These are phyloP conservation scores for Monascus ruber DNA, from an alignment of 2,329 filamentous ascomycete species.

Conservation along the genomic window DNA sequence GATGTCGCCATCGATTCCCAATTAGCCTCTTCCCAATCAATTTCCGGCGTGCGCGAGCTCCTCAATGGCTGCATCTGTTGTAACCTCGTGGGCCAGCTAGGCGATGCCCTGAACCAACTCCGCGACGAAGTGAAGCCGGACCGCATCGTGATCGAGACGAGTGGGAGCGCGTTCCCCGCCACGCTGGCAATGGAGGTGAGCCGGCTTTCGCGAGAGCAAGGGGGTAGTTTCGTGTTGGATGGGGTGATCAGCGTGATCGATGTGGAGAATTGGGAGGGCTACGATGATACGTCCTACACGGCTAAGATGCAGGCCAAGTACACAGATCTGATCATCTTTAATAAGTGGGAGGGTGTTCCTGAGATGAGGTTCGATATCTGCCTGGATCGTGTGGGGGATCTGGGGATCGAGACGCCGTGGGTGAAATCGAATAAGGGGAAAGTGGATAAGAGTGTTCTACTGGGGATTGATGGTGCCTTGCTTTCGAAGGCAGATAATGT, in stretches of 20 bases:
- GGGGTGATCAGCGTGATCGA: slow-evolving; percentile 85
- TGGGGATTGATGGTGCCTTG: slow-evolving; percentile 78
- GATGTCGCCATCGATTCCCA: slow-evolving; percentile 89
- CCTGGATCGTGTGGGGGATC: slow-evolving; percentile 65
- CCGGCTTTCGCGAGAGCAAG: slow-evolving; percentile 53
- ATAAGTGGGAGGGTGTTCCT: slow-evolving; percentile 74
- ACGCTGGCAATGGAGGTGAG: slow-evolving; percentile 88
- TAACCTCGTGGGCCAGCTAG: slow-evolving; percentile 87
- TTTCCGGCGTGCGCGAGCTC: slow-evolving; percentile 82
- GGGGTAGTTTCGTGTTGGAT: slow-evolving; percentile 60
- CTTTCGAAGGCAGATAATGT: slow-evolving; percentile 31
- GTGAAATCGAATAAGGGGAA: slow-evolving; percentile 74
- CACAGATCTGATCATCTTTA: slow-evolving; percentile 82
- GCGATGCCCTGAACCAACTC: slow-evolving; percentile 67
- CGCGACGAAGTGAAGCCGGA: slow-evolving; percentile 53
- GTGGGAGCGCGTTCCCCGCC: slow-evolving; percentile 74
- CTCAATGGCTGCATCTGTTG: slow-evolving; percentile 98
- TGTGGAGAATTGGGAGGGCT: slow-evolving; percentile 89
- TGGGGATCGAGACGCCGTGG: slow-evolving; percentile 70
- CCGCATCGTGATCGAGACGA: slow-evolving; percentile 88
- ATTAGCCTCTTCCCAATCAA: slow-evolving; percentile 68
- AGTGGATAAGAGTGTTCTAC: slow-evolving; percentile 67
- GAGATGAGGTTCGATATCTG: slow-evolving; percentile 68
- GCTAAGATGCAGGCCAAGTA: slow-evolving; percentile 79
- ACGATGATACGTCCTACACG: slow-evolving; percentile 82